Evolutionary conservation across 345 rosid species (phyloP), one percentile per base, ranked within the genome.

Genomic region (Hevea brasiliensis): DNA sequence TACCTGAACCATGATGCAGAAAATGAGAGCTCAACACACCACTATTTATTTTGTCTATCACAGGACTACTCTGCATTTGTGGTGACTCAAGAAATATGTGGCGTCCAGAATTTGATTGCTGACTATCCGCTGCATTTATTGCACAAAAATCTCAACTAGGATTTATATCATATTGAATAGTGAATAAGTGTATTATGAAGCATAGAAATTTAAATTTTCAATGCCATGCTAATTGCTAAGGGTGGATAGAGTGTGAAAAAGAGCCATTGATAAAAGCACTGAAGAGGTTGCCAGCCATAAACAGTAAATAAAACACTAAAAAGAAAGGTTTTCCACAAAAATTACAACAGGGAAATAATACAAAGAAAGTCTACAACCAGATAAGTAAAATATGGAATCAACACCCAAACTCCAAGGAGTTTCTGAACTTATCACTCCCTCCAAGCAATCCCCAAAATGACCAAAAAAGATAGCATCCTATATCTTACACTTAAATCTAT

Each of bases 91-190:
- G 64, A 77, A 72, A 78, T 70, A 80, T 61, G 70, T 69, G 79
- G 60, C 75, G 70, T 47, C 81, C 67, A 45, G 89, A 83, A 77
- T 81, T 85, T 77, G 79, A 73, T 71, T 84, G 96, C 73, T 83
- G 89, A 80, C 88, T 85, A 76, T 89, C 97, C 71, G 81, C 97
- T 89, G 87, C 86, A 77, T 79, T 71, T 80, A 74, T 74, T 54
- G 72, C 76, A 72, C 37, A 73, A 23, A 69, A 72, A 77, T 77
- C 59, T 63, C 61, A 40, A 64, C 47, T 48, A 54, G 72, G 70
- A 55, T 44, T 54, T 6, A 72, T 41, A 42, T 32, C 67, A 76
- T n/a, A 68, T 42, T 17, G 10, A 75, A 71, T 77, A 74, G 61
- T 70, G 24, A 64, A 59, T 8, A 76, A 67, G 64, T 59, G 77